Conservation (phyloP, 1,284 basidiomycete genomes). For the Ustilago crameri region DNA sequence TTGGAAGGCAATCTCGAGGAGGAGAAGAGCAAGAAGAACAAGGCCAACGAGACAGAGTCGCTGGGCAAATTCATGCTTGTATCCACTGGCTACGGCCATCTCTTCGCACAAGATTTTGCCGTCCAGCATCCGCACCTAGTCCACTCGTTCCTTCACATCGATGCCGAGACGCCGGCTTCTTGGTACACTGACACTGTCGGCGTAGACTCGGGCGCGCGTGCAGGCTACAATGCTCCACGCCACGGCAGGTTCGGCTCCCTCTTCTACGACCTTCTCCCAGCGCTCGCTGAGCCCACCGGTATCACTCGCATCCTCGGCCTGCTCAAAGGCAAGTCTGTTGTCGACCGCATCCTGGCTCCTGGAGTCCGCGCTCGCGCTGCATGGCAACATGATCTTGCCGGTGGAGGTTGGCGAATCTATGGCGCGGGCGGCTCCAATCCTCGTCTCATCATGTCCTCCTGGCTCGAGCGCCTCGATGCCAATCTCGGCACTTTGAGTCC, state of each 20-base stretch:
- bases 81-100: constrained; percentile 49
- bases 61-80: constrained; percentile 54
- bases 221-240: constrained; percentile 37
- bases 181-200: constrained; percentile 49
- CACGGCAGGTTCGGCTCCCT: constrained; percentile 41
- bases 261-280: constrained; percentile 50
- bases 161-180: constrained; percentile 50
- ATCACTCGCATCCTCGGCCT: constrained; percentile 45
- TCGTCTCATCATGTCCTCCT: constrained; percentile 40
- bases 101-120: constrained; percentile 54
- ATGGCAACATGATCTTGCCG: constrained; percentile 32
- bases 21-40: constrained; percentile 6
- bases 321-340: constrained; percentile 36
- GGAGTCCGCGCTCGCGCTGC: constrained; percentile 34
- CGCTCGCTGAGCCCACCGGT: constrained; percentile 43
- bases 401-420: constrained; percentile 47
- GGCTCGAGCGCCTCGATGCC: constrained; percentile 51
- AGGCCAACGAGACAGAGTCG: constrained; percentile 10
- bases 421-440: constrained; percentile 46
- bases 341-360: constrained; percentile 53
- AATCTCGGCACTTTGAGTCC: constrained; percentile 38
- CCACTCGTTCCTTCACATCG: constrained; percentile 55
- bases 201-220: constrained; percentile 38
- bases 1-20: constrained; percentile 1
- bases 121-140: constrained; percentile 50